Evolutionary conservation across 768 basidiomycete genomes (phyloP), one percentile per base, ranked within the genome.

Genomic region (Amanita pallidorosea): DNA sequence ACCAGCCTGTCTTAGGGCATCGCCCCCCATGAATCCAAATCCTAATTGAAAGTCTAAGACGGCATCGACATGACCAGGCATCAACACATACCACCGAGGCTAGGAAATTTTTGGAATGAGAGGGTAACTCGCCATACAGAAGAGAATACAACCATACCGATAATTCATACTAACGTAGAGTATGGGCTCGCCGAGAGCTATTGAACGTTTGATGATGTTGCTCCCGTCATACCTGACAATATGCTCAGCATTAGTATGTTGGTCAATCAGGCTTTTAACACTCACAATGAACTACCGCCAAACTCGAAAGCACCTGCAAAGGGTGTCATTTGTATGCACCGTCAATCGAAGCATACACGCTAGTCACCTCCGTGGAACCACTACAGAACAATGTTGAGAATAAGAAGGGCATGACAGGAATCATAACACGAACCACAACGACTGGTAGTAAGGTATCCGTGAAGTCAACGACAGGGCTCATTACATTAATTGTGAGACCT

Each of bases 401-500:
- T 33, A 13, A 33, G 12, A 33, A 0, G 13, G 33, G 33, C 33
- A 33, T 5, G 33, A 33, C 11, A 33, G 33, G 5, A 33, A 13
- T 33, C 12, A 22, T 33, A 13, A 8, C 55, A 54, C 61, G 42
- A 45, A 75, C 74, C 15, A 72, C 66, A 3, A 72, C 56, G 3
- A 76, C 69, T 1, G 75, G 75, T 5, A 75, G 57, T 25, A 61
- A 63, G 12, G 61, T 61, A 1, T 55, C 52, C 0, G 59, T 36
- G 1, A 57, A 57, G 2, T 62, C 44, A 44, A 53, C 52, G 4
- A 59, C 52, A n/a, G 75, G 72, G 6, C 53, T 56, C 9, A 70
- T 46, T 11, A 76, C 67, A 38, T 76, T 73, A 36, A 77, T 52
- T 13, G 62, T 69, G 13, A 76, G 58, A 57, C 73, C 73, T 66